Evolutionary conservation across 176 grass and related monocot species (phyloP).

Genomic region (Guadua angustifolia): DNA sequence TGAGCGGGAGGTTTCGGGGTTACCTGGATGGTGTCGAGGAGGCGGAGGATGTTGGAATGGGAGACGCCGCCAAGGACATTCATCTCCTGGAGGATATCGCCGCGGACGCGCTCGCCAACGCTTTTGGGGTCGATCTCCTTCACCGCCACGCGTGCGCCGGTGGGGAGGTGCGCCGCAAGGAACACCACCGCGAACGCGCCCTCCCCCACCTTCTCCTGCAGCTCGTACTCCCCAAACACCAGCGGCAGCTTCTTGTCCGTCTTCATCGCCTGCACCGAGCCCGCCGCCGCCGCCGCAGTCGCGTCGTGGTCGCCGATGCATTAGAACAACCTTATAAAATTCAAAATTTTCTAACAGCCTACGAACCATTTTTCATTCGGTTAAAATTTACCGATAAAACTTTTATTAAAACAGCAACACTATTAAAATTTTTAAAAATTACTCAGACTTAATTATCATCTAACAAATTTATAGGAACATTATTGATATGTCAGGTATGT

Average conservation of each 20-base stretch:
- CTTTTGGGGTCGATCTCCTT: slow-evolving; percentile 68
- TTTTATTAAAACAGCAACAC: too few relatives aligned
- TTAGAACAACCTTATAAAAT: too few relatives aligned
- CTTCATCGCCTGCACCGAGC: neutral
- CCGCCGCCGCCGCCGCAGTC: neutral
- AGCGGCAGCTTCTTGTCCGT: neutral
- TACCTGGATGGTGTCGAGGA: slow-evolving; percentile 64
- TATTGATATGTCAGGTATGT: too few relatives aligned
- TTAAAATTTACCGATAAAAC: too few relatives aligned
- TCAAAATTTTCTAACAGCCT: too few relatives aligned
- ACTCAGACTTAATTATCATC: too few relatives aligned
- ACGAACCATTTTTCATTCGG: too few relatives aligned
- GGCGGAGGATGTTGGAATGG: slow-evolving; percentile 73
- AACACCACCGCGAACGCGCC: too few relatives aligned
- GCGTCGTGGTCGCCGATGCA: neutral
- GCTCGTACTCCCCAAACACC: slow-evolving; percentile 60
- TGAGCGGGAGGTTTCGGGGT: neutral
- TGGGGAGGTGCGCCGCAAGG: too few relatives aligned
- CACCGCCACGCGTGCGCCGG: slow-evolving; percentile 61
- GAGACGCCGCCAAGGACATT: slow-evolving; percentile 56
- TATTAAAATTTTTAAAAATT: too few relatives aligned
- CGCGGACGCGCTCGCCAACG: slow-evolving; percentile 50
- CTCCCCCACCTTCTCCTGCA: slow-evolving; percentile 51
- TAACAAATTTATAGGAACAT: too few relatives aligned
- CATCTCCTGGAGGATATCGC: slow-evolving; percentile 64